Evolutionary conservation across 495 filamentous ascomycete species (phyloP), one percentile per base, ranked within the genome.

Genomic region (Mytilinidion resinicola): DNA sequence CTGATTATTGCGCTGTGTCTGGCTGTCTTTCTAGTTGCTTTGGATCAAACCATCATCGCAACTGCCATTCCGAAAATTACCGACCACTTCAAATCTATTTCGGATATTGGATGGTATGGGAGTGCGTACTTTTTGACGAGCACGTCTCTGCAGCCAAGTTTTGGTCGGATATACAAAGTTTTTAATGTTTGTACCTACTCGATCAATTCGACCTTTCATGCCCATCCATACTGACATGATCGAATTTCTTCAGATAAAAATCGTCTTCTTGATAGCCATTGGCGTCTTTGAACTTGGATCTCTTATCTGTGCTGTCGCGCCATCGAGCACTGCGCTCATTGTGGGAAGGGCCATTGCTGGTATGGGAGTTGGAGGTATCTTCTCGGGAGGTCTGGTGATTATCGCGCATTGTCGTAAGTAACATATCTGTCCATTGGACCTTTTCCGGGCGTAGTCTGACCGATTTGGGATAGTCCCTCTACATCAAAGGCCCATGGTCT

Each of bases 271-370:
- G 9, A 59, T 66, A 12, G 87, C 88, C 39, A 83, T 95, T 55
- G 71, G 69, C 37, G 71, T 95, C 61, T 96, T 96, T 70, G 89
- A 93, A 64, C 47, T 92, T 9, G 91, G 91, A 15, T 88, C 83
- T n/a, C 70, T 90, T 41, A 74, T 96, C 60, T 96, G 90, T 69
- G 90, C 81, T 21, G 80, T 82, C 2, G 86, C 90, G 0, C 85
- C 87, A 0, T 88, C 73, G 53, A 91, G 87, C 1, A 76, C 82
- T 0, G 81, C 82, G 4, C 76, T 96, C 25, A 95, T 96, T 60
- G 71, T 91, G 56, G 91, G 91, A 10, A 83, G 91, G 33, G 90
- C 91, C 15, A 74, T 96, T 48, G 88, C 89, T 30, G 90, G 90
- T 33, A 61, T 96, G 19, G 90, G 90, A 25, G 79, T 81, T 5